Base-by-base conservation (phyloP, 345 rosid species). In the Pistacia atlantica region DNA sequence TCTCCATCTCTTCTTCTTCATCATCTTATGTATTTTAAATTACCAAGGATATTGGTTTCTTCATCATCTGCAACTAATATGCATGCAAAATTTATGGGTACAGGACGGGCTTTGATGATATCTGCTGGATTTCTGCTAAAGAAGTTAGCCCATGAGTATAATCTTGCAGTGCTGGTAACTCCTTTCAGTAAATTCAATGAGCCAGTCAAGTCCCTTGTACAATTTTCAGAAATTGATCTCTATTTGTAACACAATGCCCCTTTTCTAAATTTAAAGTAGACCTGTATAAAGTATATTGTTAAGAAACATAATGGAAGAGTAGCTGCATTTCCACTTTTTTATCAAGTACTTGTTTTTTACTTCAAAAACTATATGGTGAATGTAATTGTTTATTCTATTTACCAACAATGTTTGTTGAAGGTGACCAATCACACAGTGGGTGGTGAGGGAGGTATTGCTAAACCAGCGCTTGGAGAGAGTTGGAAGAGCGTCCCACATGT, bases 401-500 rank as follows among this genome's bases (percentile, higher is more conserved):
- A 14, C 48, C 17, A 46, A 46, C 35, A 67, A 67, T 69, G 48
- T 75, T 65, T 60, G 6, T 75, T 74, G 76, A 82, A 93, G 98
- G 92, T 94, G 81, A 90, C 88, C 5, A 92, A 94, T 81, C 98
- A 92, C 84, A 94, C 88, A 8, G 97, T 92, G 72, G 89, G 88
- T 65, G 93, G 95, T 80, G 95, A 86, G 65, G 90, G 87, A 57
- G 91, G 96, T 67, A 73, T 72, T 65, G 77, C 66, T 56, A 94
- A 92, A 85, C 97, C 97, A 35, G 97, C 98, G 77, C 94, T 92
- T 42, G 98, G 98, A 58, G 94, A 92, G 87, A 86, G 86, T 75
- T 93, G 98, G 98, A 92, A 92, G 85, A 86, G 85, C 81, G 82
- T 94, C 65, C 92, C 98, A 35, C 95, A 94, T 68, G 86, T 82